Evolutionary conservation across 768 basidiomycete species (phyloP), one percentile per base, ranked within the genome.

Genomic region (Tricholoma terreum): DNA sequence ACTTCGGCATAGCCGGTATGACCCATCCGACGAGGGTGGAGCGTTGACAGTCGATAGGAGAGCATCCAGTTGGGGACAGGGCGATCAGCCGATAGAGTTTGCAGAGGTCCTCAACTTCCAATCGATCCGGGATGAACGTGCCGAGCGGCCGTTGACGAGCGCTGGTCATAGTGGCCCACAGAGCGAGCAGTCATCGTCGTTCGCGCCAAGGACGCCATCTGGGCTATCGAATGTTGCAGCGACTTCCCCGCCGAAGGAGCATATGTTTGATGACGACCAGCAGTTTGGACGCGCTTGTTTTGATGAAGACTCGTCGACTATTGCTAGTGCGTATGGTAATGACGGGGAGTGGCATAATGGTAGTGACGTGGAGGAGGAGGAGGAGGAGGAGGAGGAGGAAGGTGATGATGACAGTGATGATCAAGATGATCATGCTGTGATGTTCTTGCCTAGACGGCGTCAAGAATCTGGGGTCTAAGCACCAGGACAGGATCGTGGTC

Each of bases 11-110:
- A 65, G 71, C 42, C 63, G 65, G n/a, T 59, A 45, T 49, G 45
- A 54, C 12, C 24, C 34, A 10, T 45, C 27, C 34, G 42, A 43
- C 33, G 54, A 51, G n/a, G 66, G 55, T 30, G 65, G 67, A 1
- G 36, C 63, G 1, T 62, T 77, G 11, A 77, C 73, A 1, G 76
- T 78, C 31, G 83, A 81, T 24, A 75, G 81, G 57, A 75, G 86
- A 5, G 86, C 86, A 9, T 84, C 85, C 50, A 86, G 85, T 63
- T 87, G 85, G 86, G 85, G 83, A 0, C 73, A 74, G 50, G 76
- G 73, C 17, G 84, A 74, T 71, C 61, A 77, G 67, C 65, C 65
- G n/a, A 51, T 59, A 21, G 75, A 77, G 62, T 69, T 71, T 57
- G 60, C 62, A 51, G 71, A 71, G n/a, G 66, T 69, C 14, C 53